These are phyloP conservation scores for Anacardium occidentale DNA, from an alignment of 345 rosid genomes.

Conservation along the genomic window DNA sequence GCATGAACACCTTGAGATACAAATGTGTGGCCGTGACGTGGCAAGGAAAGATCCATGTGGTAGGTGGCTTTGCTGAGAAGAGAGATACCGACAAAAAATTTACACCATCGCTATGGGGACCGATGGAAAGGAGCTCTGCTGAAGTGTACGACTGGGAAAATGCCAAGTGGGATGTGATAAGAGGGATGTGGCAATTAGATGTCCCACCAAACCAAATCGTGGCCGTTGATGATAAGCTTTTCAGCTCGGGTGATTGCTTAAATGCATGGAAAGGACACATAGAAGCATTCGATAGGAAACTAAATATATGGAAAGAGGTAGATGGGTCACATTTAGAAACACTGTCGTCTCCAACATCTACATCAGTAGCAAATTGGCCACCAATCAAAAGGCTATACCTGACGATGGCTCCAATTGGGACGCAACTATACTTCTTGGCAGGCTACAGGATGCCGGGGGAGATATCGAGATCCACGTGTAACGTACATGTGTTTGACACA, in stretches of 20 bases:
- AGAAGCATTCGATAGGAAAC: conserved; percentile 38
- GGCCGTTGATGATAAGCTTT: conserved; percentile 37
- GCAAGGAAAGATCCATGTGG: conserved; percentile 43
- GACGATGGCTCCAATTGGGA: conserved; percentile 34
- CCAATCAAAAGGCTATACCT: conserved; percentile 24
- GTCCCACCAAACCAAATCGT: conserved; percentile 63
- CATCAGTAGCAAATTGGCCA: conserved; percentile 23
- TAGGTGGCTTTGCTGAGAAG: conserved; percentile 42
- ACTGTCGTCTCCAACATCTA: conserved; percentile 23
- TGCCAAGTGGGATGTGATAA: conserved; percentile 42
- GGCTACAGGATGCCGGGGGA: conserved; percentile 36
- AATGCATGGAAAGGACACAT: conserved; percentile 58
- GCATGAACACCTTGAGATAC: conserved; percentile 42
- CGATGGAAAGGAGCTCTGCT: conserved; percentile 47
- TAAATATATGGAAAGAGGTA: conserved; percentile 49
- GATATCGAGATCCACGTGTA: conserved; percentile 14
- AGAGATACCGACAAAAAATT: not conserved
- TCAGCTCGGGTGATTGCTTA: conserved; percentile 59
- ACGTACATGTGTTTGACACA: conserved; percentile 38
- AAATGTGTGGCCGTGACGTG: conserved; percentile 51
- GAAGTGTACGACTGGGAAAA: conserved; percentile 41
- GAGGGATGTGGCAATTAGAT: conserved; percentile 56
- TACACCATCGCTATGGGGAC: conserved; percentile 25
- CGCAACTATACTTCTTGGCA: conserved; percentile 30
- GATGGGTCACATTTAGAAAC: conserved; percentile 42